Evolutionary conservation across 2,329 filamentous ascomycete genomes (phyloP).

Genomic region (Microcyclospora pomicola): DNA sequence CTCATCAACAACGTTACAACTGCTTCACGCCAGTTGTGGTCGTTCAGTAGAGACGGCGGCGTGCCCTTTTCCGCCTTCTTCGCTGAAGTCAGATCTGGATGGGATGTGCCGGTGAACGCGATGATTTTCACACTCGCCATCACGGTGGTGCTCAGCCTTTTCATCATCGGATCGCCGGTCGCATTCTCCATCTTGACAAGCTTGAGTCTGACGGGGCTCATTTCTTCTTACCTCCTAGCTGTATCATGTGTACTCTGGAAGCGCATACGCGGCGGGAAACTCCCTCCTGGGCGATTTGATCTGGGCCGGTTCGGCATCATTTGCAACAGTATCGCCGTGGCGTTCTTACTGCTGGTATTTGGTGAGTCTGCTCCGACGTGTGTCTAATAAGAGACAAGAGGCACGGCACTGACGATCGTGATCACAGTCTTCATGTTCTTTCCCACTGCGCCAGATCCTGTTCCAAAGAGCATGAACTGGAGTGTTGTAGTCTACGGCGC

Average conservation of each 20-base stretch:
- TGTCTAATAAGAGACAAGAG: no score
- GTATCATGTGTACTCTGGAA: conserved; percentile 8
- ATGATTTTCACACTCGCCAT: conserved; percentile 6
- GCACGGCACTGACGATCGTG: not conserved
- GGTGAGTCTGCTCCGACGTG: no score
- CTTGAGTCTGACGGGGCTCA: conserved; percentile 6
- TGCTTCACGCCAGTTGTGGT: conserved; percentile 6
- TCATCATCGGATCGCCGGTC: conserved; percentile 9
- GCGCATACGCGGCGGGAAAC: conserved; percentile 6
- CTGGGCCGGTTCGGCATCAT: conserved; percentile 8
- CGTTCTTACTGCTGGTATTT: conserved; percentile 5
- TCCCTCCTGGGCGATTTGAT: conserved; percentile 9
- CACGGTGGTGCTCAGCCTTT: conserved; percentile 7
- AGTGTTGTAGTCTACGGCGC: conserved; percentile 7
- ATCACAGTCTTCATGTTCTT: conserved; percentile 9
- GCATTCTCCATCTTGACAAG: conserved; percentile 11
- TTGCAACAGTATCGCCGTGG: conserved; percentile 7
- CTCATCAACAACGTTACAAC: conserved; percentile 8
- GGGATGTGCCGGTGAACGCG: conserved; percentile 9
- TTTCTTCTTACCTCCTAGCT: conserved; percentile 10
- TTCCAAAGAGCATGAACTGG: conserved; percentile 10
- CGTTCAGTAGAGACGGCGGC: conserved; percentile 10
- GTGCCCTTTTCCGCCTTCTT: conserved; percentile 8
- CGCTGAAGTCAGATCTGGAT: conserved; percentile 6
- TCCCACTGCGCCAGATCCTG: conserved; percentile 3